Evolutionary conservation across 441 rosid species (phyloP).

Genomic region (Dalechampia spathulata): DNA sequence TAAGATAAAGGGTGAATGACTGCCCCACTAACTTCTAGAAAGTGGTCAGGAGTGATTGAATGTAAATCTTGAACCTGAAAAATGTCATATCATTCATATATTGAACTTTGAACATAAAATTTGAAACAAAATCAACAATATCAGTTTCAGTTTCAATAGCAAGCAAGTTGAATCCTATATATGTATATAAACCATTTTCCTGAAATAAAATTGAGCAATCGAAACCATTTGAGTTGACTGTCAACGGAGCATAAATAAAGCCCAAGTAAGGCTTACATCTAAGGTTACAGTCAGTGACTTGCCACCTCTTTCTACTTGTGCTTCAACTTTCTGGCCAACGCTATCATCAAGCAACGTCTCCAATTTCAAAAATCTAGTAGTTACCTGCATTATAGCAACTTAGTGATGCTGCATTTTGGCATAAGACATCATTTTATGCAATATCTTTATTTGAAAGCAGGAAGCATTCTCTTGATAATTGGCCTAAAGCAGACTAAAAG

Average conservation of each 20-base stretch:
- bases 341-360: slow-evolving; percentile 81
- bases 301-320: slow-evolving; percentile 93
- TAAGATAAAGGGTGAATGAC: slow-evolving; percentile 94
- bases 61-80: slow-evolving; percentile 94
- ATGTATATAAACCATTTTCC: background rate
- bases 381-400: slow-evolving; percentile 44
- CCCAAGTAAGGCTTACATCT: slow-evolving; percentile 45
- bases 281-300: slow-evolving; percentile 50
- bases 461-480: too few relatives aligned
- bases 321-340: slow-evolving; percentile 52
- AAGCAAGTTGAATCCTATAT: background rate
- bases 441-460: too few relatives aligned
- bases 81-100: slow-evolving; percentile 6
- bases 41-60: slow-evolving; percentile 76
- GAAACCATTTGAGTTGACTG: background rate
- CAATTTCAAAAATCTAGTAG: slow-evolving; percentile 78
- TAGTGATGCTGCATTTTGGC: background rate
- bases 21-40: slow-evolving; percentile 95
- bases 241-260: background rate
- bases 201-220: background rate
- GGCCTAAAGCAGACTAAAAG: background rate
- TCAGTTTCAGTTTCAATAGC: background rate
- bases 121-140: background rate
- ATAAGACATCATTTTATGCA: too few relatives aligned
- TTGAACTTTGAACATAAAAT: background rate